Base-by-base conservation (phyloP, 331 rosid species). In the Phaseolus coccineus region DNA sequence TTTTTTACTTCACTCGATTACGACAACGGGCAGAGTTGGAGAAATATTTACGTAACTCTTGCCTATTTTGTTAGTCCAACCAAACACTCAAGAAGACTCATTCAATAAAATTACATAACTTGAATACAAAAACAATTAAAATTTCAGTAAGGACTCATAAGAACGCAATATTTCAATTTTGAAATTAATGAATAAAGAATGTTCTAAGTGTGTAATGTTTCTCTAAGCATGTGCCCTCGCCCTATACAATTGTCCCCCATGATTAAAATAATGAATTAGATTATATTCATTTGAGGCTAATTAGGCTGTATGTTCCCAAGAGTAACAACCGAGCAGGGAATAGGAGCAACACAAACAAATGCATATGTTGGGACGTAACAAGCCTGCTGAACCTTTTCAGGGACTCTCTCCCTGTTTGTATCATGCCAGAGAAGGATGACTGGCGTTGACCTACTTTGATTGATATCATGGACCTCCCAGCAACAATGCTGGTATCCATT, bases 171-270 rank as follows among this genome's bases (percentile, higher is more conserved):
- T 61, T 74, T 30, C 71, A 74, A 25, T 74, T 65, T 66, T 59
- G 76, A 48, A 80, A 69, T 74, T 50, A 88, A 87, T 84, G 96
- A 94, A 90, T 87, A 92, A 94, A 92, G 98, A 94, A 94, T 92
- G 56, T 65, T 73, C 89, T 83, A 63, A 33, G 16, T 62, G 46
- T 33, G 22, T 63, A 80, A 77, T 16, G 76, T 55, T 69, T 81
- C 42, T 77, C 78, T 68, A 80, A 63, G 84, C 84, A 84, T 73
- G 73, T 77, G 79, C 79, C 74, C 68, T 69, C 82, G 69, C 28
- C 73, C 88, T 87, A 37, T 82, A 79, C 89, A 79, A 77, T 71
- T 31, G 53, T 25, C 79, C 79, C 78, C 74, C 72, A 69, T 68
- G 15, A 51, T 3, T 53, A 59, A 19, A 19, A 71, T 58, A 73